Base-by-base conservation (phyloP, 106 monocot genomes). In the Triglochin maritima region DNA sequence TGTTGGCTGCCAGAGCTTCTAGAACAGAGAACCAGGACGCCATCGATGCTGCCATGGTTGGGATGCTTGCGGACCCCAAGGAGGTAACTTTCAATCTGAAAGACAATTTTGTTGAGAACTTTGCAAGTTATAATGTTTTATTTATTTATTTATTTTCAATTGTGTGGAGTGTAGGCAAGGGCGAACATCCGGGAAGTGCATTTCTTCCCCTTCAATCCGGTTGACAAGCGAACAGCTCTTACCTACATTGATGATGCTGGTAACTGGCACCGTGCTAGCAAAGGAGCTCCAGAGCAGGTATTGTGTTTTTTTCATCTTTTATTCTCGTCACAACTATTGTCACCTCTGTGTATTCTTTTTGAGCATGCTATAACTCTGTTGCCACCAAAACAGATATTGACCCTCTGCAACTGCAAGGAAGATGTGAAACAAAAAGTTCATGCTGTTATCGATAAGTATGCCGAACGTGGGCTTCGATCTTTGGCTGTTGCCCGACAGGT, bases 21-120 rank as follows among this genome's bases (percentile, higher is more conserved):
- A 77, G 80, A 63, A 57, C 65, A 6, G 84, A 84, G 54, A 84
- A 84, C 53, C 84, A 84, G 59, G 84, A 84, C 42, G 84, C 84
- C 16, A 84, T 84, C 62, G 84, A 84, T 74, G 77, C 84, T 4
- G 55, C 77, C 43, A 74, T 84, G 53, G 84, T 84, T 17, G 68
- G 64, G 2, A 81, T 84, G 84, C 71, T 84, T 0, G 78, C 78
- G 12, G 80, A 84, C 44, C 77, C 81, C 4, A 84, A 75, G 52
- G 84, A 84, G 73, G 82, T 79, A 60, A 13, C 2, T 54, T 9
- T 7, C 53, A 9, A 60, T 14, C 12, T 1, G 2, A 6, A 60
- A 17, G 29, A 6, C 17, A 67, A 14, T 70, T 15, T 49, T 61
- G 6, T 44, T 7, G 12, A 17, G 15, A 60, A 9, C 1, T 9